Percentiles rank a stretch among this genome's conserved stretches.
These are phyloP conservation scores for Xylaria sp. DNA, from an alignment of 2,329 filamentous ascomycete genomes.

Conservation along the genomic window DNA sequence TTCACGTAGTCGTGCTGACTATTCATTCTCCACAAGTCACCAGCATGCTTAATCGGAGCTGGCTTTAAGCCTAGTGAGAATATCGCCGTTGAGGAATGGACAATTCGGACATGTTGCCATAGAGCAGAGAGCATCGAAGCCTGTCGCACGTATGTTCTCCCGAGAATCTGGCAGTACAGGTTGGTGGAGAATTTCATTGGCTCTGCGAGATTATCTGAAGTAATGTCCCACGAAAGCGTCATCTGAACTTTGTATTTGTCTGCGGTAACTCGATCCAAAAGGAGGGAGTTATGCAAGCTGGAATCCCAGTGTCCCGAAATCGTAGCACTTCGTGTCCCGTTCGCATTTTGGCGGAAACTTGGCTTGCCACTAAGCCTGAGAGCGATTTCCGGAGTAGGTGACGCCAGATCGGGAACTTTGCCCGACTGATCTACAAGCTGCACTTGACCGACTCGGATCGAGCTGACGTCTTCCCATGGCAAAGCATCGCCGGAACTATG, in stretches of 20 bases:
- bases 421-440: conserved; percentile 86
- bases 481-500: conserved; percentile 90
- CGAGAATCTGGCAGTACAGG: conserved; percentile 83
- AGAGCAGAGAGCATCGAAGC: conserved; percentile 87
- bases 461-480: conserved; percentile 86
- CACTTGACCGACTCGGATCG: conserved; percentile 82
- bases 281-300: conserved; percentile 87
- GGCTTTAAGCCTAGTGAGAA: conserved; percentile 90
- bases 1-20: conserved; percentile 96
- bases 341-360: conserved; percentile 83
- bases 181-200: conserved; percentile 89
- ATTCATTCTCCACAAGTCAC: conserved; percentile 96
- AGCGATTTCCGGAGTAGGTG: conserved; percentile 76
- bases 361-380: conserved; percentile 83
- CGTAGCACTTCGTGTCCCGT: conserved; percentile 88
- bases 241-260: conserved; percentile 94
- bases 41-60: conserved; percentile 87
- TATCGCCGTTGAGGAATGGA: conserved; percentile 86
- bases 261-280: conserved; percentile 92
- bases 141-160: conserved; percentile 84
- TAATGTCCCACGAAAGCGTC: conserved; percentile 85
- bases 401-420: conserved; percentile 82
- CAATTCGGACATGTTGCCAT: conserved; percentile 85
- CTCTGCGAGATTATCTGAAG: conserved; percentile 83
- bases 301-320: conserved; percentile 97